Conservation (phyloP, 306 rosid genomes). For the Cajanus cajan region DNA sequence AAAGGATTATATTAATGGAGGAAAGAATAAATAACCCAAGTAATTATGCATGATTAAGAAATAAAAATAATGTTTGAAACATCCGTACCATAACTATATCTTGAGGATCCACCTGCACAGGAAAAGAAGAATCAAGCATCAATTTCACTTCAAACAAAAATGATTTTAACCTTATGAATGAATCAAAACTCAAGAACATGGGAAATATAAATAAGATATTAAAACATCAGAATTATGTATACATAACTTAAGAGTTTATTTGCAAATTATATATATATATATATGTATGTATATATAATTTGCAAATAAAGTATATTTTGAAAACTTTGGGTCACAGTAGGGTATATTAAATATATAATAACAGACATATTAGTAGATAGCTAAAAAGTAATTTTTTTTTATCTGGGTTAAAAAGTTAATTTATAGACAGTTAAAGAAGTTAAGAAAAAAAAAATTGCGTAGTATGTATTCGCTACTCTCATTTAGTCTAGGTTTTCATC, state of each 20-base stretch:
- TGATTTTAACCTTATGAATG: neutral
- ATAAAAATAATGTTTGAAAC: constrained; percentile 21
- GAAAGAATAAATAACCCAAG: constrained; percentile 25
- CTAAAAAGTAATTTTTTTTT: too few species aligned
- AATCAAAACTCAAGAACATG: constrained; percentile 15
- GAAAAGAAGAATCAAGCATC: constrained; percentile 19
- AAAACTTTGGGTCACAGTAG: neutral
- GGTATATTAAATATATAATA: neutral
- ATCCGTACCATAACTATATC: constrained; percentile 91
- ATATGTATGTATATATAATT: too few species aligned
- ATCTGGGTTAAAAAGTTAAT: too few species aligned
- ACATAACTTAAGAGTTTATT: too few species aligned
- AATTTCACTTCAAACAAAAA: constrained; percentile 25
- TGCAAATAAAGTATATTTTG: too few species aligned
- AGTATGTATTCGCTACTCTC: too few species aligned
- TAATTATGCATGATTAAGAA: constrained; percentile 8
- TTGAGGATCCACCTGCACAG: constrained; percentile 97
- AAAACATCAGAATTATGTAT: neutral
- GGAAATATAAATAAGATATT: neutral
- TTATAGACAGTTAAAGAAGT: too few species aligned
- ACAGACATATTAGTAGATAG: neutral
- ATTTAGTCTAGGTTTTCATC: neutral
- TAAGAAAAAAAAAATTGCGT: too few species aligned
- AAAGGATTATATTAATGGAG: neutral
- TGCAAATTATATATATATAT: too few species aligned